Conservation (phyloP, 2,329 filamentous ascomycete genomes). For the Pseudocercospora crystallina region DNA sequence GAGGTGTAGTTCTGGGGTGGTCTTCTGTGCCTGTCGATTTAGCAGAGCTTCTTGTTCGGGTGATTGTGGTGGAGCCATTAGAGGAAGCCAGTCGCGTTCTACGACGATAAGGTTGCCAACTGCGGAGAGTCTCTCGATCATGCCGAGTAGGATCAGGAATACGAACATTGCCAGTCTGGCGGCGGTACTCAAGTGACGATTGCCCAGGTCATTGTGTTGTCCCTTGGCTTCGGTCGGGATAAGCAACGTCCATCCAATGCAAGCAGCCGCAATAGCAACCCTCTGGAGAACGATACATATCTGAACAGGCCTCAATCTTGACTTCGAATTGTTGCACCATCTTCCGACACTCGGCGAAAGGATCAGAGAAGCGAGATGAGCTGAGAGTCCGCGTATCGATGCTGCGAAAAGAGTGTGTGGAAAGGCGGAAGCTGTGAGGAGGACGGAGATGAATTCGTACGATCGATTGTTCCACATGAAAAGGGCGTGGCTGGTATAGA, state of each 20-base stretch:
- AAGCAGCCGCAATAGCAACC: not conserved
- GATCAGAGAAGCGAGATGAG: constrained; percentile 7
- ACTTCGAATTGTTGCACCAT: constrained; percentile 1
- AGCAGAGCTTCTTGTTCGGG: not conserved
- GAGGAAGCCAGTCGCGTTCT: constrained; percentile 6
- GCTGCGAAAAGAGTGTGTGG: constrained; percentile 7
- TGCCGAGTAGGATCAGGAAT: constrained; percentile 4
- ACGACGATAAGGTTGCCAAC: constrained; percentile 8
- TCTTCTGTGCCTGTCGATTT: not conserved
- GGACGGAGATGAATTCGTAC: constrained; percentile 10
- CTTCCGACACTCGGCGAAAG: constrained; percentile 3
- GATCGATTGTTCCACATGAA: constrained; percentile 13
- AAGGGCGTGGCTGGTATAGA: constrained; percentile 6
- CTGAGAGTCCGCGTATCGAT: constrained; percentile 6
- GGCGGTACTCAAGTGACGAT: not conserved
- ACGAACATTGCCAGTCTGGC: not conserved
- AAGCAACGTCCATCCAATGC: constrained; percentile 5
- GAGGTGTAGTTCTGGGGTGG: constrained; percentile 1
- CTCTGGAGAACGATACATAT: constrained; percentile 9
- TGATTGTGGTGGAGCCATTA: not conserved
- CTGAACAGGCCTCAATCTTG: constrained; percentile 7
- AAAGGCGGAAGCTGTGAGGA: constrained; percentile 11
- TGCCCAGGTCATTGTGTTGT: not conserved
- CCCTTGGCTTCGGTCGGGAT: not conserved
- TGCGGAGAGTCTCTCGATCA: constrained; percentile 9